Evolutionary conservation across 768 basidiomycete genomes (phyloP).

Genomic region (Xerocomellus amylosporus): DNA sequence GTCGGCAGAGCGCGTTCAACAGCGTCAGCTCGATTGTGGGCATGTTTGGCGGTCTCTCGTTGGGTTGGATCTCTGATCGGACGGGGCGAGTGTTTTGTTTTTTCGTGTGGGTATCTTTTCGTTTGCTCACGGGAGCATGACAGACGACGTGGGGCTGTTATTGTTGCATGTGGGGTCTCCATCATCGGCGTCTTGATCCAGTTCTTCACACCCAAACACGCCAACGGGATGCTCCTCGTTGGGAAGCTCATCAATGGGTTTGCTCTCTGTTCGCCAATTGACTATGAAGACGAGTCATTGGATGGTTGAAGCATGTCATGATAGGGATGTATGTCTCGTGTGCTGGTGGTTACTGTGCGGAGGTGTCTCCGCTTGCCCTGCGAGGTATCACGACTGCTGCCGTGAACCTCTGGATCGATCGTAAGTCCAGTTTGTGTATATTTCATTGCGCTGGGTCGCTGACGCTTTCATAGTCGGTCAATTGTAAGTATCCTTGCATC

Average conservation of each 20-base stretch:
- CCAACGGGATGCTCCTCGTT: conserved; percentile 24
- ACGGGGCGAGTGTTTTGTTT: conserved; percentile 14
- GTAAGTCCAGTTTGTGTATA: too few species aligned
- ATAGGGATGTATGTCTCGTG: conserved; percentile 21
- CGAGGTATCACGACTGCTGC: too few species aligned
- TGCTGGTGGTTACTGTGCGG: conserved; percentile 26
- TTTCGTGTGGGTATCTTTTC: background rate
- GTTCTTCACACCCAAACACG: conserved; percentile 22
- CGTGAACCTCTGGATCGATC: too few species aligned
- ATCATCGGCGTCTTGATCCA: conserved; percentile 24
- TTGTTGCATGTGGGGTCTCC: conserved; percentile 20
- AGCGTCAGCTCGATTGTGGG: conserved; percentile 25
- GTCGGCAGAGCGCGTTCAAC: conserved; percentile 30
- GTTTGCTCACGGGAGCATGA: background rate
- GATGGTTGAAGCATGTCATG: background rate
- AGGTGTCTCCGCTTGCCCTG: conserved; percentile 13
- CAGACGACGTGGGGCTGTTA: conserved; percentile 25
- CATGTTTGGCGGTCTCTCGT: conserved; percentile 26
- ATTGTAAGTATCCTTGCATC: too few species aligned
- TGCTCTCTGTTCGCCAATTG: conserved; percentile 16
- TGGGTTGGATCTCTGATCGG: conserved; percentile 23
- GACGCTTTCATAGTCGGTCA: too few species aligned
- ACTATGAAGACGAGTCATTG: too few species aligned
- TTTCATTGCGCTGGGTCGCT: too few species aligned
- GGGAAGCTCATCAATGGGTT: conserved; percentile 29